phyloP scores from a whole-genome alignment of 371 early-diverging fungal species.

The Rhizopus sp. region DNA sequence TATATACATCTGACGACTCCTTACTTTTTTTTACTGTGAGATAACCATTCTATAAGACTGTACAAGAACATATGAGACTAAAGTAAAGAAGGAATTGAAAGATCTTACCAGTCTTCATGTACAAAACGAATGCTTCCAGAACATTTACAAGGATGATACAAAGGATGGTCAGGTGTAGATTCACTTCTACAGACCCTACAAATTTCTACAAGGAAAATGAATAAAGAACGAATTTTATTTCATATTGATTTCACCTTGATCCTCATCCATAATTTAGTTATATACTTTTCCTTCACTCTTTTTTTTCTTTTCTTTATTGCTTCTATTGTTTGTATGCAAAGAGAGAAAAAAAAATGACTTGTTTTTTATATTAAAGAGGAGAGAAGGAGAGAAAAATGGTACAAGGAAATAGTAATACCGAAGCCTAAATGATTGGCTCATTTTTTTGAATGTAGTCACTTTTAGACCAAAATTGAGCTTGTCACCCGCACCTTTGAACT shows the following conservation, averaged over 20 bases:
- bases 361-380: no score
- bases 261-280: slow-evolving; percentile 18
- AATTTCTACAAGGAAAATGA: slow-evolving; percentile 33
- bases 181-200: slow-evolving; percentile 79
- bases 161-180: slow-evolving; percentile 62
- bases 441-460: no score
- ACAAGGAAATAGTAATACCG: no score
- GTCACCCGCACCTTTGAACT: no score
- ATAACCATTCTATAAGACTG: slow-evolving; percentile 81
- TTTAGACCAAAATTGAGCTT: no score
- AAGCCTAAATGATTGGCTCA: no score
- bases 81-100: neutral
- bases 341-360: no score
- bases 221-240: neutral
- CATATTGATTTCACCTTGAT: slow-evolving; percentile 11
- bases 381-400: no score
- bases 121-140: slow-evolving; percentile 77
- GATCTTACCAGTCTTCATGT: slow-evolving; percentile 64
- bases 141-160: slow-evolving; percentile 79
- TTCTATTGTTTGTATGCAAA: neutral
- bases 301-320: neutral
- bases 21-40: slow-evolving; percentile 76
- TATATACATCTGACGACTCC: neutral
- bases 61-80: neutral
- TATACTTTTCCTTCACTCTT: neutral